Base-by-base conservation (phyloP, 257 asterid genomes). In the Lycium barbarum region DNA sequence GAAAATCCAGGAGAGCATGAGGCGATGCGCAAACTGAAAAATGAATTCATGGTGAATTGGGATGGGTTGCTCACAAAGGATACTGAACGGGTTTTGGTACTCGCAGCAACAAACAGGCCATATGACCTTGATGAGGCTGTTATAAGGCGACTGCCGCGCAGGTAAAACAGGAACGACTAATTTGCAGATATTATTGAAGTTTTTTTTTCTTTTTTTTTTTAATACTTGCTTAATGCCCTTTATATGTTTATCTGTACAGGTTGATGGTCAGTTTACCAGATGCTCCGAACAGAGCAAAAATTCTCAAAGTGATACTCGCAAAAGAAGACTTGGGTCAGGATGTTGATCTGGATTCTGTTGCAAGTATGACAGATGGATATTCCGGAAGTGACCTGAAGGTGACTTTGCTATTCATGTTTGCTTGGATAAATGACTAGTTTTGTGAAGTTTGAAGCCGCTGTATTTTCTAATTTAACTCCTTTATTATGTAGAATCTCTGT, bases 331-430 rank as follows among this genome's bases (percentile, higher is more conserved):
- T 96, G 85, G 89, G 94, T 81, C 94, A 96, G 6, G 92, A 91
- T 90, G 85, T 94, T n/a, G 97, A 94, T 86, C 86, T 96, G 71
- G 97, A 92, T 66, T 86, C 96, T 4, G 89, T 96, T 84, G 98
- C 98, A 36, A 90, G 87, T 84, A 91, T 92, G 96, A 92, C 97
- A 1, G 94, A 96, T 43, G 99, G 99, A 45, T 96, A 96, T 87
- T 96, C 99, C 10, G 99, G 99, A 90, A 94, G 99, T 82, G 98
- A 96, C 89, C 96, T 96, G 43, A 94, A 94, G 98, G 99, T 96
- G 65, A 73, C 43, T 17, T 79, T 67, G 26, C 40, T 72, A 35
- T 36, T 66, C 26, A 7, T 79, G 6, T n/a, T 7, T 47, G 26
- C 26, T 12, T 40, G 67, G 84, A 54, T 73, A 47, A 76, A 18